Percentiles rank a stretch among this genome's conserved stretches.
phyloP scores from a whole-genome alignment of 2,329 filamentous ascomycete genomes.

The Paraphoma sp. region DNA sequence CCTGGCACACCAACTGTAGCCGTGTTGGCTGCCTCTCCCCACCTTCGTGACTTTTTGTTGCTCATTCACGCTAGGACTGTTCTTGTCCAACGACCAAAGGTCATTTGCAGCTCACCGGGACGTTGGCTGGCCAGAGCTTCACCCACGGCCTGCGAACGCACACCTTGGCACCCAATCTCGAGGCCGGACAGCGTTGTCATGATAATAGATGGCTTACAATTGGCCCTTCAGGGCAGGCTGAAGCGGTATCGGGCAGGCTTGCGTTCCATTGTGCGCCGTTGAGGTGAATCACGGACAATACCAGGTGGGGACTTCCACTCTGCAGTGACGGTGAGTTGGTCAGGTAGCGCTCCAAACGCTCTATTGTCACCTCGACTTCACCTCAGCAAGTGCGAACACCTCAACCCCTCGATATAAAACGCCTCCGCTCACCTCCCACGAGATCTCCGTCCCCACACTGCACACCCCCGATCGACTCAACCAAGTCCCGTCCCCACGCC shows the following conservation, averaged over 20 bases:
- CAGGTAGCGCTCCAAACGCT: slow-evolving; percentile 28
- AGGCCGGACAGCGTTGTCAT: slow-evolving; percentile 6
- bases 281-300: slow-evolving; percentile 19
- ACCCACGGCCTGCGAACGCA: slow-evolving; percentile 11
- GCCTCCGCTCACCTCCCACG: slow-evolving; percentile 32
- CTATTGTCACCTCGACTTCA: slow-evolving; percentile 26
- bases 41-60: slow-evolving; percentile 3
- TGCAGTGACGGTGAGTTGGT: slow-evolving; percentile 12
- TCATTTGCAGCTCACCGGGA: slow-evolving; percentile 7
- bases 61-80: slow-evolving; percentile 6
- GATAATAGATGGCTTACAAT: slow-evolving; percentile 6
- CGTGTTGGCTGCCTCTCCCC: slow-evolving; percentile 3
- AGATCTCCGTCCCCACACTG: slow-evolving; percentile 22
- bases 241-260: slow-evolving; percentile 14
- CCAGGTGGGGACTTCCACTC: slow-evolving; percentile 4
- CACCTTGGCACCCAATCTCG: slow-evolving; percentile 16
- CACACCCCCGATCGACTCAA: background rate
- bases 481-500: background rate
- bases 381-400: slow-evolving; percentile 9
- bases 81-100: slow-evolving; percentile 1
- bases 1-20: slow-evolving; percentile 3
- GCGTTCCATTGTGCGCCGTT: slow-evolving; percentile 9
- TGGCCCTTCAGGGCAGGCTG: slow-evolving; percentile 9
- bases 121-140: slow-evolving; percentile 4
- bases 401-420: slow-evolving; percentile 19